Evolutionary conservation across 441 rosid species (phyloP), one percentile per base, ranked within the genome.

Genomic region (Melastoma candidum): DNA sequence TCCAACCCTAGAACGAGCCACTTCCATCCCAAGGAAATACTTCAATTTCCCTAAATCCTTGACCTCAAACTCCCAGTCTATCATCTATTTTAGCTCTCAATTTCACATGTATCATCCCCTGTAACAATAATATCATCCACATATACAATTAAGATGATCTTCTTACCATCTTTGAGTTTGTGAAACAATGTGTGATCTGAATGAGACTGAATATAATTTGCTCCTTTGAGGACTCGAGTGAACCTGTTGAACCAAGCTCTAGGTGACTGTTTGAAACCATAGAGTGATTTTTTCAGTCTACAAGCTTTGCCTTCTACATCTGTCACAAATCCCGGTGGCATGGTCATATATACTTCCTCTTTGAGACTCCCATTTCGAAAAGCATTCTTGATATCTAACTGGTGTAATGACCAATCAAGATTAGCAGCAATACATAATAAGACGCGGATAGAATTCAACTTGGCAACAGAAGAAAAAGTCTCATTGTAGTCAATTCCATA

Each of bases 171-270:
- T 2, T 9, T 4, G 4, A 44, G 36, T 12, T 39, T 46, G 9
- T 24, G 0, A 26, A 26, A 46, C 3, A 46, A 10, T 3, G 36
- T 44, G 14, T 56, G 60, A 4, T 46, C 26, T 4, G 13, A 56
- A 24, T 26, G 12, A 7, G 50, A 44, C 46, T 46, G 24, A 11
- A n/a, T 12, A 24, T 22, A 56, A 6, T 26, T 25, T 44, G 25
- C 25, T 27, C 22, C 46, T 12, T 12, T 56, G 50, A 46, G 45
- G 12, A 26, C 51, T n/a, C 3, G 46, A 9, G 24, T 26, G 12
- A 56, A 56, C 43, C 24, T 6, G 11, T 44, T n/a, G 47, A 56
- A 56, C 60, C 51, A 12, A 25, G 41, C 44, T 3, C 14, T 3
- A 0, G 4, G 13, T 11, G 13, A 12, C 14, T 12, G 48, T 7